A percentile compares a stretch with the other conserved stretches of the same genome.
Conservation (phyloP, 2,329 filamentous ascomycete genomes). For the Graphilbum fragrans region DNA sequence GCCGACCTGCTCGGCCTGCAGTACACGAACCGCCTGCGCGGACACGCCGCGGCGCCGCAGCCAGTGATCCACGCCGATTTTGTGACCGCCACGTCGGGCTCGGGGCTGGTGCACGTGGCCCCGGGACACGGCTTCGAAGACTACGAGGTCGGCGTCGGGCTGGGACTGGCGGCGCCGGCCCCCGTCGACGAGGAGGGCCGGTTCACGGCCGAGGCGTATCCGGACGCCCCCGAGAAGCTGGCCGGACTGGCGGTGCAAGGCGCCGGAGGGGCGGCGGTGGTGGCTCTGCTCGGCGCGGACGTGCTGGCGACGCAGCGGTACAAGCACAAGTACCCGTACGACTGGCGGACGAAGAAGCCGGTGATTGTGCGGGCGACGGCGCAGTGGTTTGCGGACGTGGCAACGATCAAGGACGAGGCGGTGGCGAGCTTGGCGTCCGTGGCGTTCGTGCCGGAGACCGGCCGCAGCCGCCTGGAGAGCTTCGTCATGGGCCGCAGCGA, state of each 20-base stretch:
- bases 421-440: slow-evolving; percentile 59
- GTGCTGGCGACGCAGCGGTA: slow-evolving; percentile 62
- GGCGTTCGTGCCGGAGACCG: slow-evolving; percentile 64
- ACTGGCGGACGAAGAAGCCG: slow-evolving; percentile 91
- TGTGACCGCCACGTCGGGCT: slow-evolving; percentile 80
- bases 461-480: slow-evolving; percentile 63
- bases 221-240: slow-evolving; percentile 54
- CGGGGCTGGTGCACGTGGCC: slow-evolving; percentile 87
- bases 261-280: slow-evolving; percentile 29
- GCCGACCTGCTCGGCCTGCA: slow-evolving; percentile 50
- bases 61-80: slow-evolving; percentile 76
- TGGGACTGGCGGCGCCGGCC: slow-evolving; percentile 63
- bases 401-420: slow-evolving; percentile 63
- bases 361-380: slow-evolving; percentile 86
- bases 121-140: slow-evolving; percentile 96
- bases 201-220: slow-evolving; percentile 72
- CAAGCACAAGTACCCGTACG: slow-evolving; percentile 90
- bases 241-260: slow-evolving; percentile 50
- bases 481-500: slow-evolving; percentile 83
- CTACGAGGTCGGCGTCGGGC: slow-evolving; percentile 65
- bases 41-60: slow-evolving; percentile 41
- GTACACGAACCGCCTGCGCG: slow-evolving; percentile 62
- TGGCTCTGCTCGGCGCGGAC: slow-evolving; percentile 51
- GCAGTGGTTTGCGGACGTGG: slow-evolving; percentile 96
- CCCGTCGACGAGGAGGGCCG: slow-evolving; percentile 72